Conservation (phyloP, 2,329 filamentous ascomycete genomes). For the Paecilomyces dactylethromorphus region DNA sequence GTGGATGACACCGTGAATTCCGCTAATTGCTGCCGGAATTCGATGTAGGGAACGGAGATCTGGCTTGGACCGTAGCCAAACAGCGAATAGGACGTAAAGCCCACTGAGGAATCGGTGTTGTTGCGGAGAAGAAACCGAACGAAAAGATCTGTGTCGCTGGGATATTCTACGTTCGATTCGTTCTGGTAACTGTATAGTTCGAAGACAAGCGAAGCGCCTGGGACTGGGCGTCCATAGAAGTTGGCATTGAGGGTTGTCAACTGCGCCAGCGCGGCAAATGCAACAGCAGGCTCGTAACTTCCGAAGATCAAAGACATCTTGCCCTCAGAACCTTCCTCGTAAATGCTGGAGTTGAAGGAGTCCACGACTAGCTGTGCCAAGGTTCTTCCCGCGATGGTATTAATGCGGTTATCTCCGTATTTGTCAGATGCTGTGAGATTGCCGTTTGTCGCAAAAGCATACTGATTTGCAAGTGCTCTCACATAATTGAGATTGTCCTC, state of each 20-base stretch:
- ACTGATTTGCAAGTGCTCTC: conserved; percentile 44
- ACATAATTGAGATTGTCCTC: conserved; percentile 25
- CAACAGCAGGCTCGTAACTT: conserved; percentile 43
- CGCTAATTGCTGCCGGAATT: conserved; percentile 43
- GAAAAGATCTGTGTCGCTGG: conserved; percentile 40
- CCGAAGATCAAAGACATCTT: conserved; percentile 47
- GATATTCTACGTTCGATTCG: conserved; percentile 29
- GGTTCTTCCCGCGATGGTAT: conserved; percentile 38
- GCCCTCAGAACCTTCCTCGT: conserved; percentile 25
- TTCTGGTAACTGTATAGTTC: conserved; percentile 44
- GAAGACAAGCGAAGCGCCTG: conserved; percentile 44
- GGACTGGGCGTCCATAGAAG: conserved; percentile 45
- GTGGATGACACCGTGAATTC: conserved; percentile 38
- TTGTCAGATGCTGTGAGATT: conserved; percentile 31
- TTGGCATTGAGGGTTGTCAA: conserved; percentile 33
- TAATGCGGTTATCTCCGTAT: conserved; percentile 21
- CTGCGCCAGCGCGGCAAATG: conserved; percentile 43
- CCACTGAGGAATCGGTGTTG: conserved; percentile 37
- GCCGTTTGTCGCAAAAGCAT: conserved; percentile 42
- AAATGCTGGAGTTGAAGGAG: conserved; percentile 33
- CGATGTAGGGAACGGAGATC: conserved; percentile 42
- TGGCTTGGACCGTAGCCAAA: conserved; percentile 44
- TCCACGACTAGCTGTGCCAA: conserved; percentile 32
- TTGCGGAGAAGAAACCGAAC: conserved; percentile 54
- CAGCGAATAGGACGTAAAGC: conserved; percentile 40